Evolutionary conservation across 345 rosid genomes (phyloP), one percentile per base, ranked within the genome.

Genomic region (Gynandropsis gynandra): DNA sequence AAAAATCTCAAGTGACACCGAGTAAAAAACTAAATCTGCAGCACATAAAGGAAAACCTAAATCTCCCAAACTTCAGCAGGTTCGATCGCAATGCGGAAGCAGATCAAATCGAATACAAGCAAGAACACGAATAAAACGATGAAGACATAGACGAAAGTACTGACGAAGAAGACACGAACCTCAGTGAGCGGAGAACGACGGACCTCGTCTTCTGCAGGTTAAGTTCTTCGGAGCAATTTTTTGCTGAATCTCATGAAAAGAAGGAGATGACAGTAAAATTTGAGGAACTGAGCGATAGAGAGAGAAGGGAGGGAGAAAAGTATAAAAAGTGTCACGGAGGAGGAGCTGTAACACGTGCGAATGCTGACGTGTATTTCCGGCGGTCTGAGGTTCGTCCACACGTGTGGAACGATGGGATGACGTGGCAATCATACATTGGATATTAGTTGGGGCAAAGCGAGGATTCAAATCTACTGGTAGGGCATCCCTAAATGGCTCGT

Each of bases 331-430:
- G 55, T 59, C 63, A 59, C 56, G 64, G 62, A 47, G 44, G 4
- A 36, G 40, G 50, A 51, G 45, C 13, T 32, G 35, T 44, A 39
- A 46, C 65, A 61, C 65, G 59, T 52, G 65, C 32, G 20, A 1
- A 44, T 24, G 37, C 29, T 36, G 59, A 52, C 52, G 52, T 52
- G 65, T 48, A 50, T 1, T 20, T 13, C 10, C 35, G 12, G 13
- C n/a, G 4, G 9, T 49, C 29, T 1, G 50, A 34, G 24, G 32
- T 33, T 7, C 45, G 13, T 36, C 8, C 33, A 29, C 51, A 61
- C 53, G 59, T 61, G 66, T 24, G n/a, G 66, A 61, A 36, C 9
- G 49, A 35, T 37, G 51, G 19, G n/a, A n/a, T 44, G 58, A 61
- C 34, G 7, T 61, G 66, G 36, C 32, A 7, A 31, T 17, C 21